phyloP scores from a whole-genome alignment of 2,329 filamentous ascomycete genomes.

The Trichoderma sp. region DNA sequence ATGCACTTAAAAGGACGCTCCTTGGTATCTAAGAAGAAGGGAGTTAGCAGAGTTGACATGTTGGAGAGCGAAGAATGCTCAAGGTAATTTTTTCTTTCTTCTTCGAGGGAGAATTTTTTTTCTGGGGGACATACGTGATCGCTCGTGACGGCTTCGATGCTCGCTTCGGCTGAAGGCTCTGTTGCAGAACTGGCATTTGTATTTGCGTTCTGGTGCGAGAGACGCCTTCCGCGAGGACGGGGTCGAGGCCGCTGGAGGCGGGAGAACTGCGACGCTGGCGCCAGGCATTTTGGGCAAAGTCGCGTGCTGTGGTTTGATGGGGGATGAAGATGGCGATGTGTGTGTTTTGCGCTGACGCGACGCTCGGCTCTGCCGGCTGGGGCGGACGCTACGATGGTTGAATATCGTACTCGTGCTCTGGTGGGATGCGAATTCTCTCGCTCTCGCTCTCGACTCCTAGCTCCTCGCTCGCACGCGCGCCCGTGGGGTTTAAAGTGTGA shows the following conservation, averaged over 20 bases:
- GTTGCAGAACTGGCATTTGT: constrained; percentile 99
- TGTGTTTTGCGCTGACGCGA: constrained; percentile 23
- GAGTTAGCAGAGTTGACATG: not conserved
- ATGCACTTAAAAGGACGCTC: constrained; percentile 98
- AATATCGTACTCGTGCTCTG: constrained; percentile 47
- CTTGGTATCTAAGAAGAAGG: constrained; percentile 73
- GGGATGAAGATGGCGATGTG: constrained; percentile 24
- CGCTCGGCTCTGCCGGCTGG: constrained; percentile 28
- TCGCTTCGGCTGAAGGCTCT: constrained; percentile 96
- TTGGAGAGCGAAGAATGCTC: not conserved
- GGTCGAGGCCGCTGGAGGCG: constrained; percentile 64
- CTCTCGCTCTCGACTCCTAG: constrained; percentile 38
- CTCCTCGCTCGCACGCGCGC: constrained; percentile 61
- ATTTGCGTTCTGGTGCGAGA: constrained; percentile 88
- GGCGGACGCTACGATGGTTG: constrained; percentile 54
- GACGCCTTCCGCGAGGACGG: constrained; percentile 73
- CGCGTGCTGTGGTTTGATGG: constrained; percentile 28
- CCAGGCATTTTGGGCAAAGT: constrained; percentile 62
- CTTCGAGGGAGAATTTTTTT: not conserved
- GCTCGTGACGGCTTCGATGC: constrained; percentile 93
- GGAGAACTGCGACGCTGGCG: constrained; percentile 63
- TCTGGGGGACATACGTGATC: constrained; percentile 79
- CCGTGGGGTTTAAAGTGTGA: constrained; percentile 71
- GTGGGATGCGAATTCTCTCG: constrained; percentile 27
- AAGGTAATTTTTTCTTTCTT: not conserved